These are phyloP conservation scores for Mycena amicta DNA, from an alignment of 768 basidiomycete species.

Conservation along the genomic window DNA sequence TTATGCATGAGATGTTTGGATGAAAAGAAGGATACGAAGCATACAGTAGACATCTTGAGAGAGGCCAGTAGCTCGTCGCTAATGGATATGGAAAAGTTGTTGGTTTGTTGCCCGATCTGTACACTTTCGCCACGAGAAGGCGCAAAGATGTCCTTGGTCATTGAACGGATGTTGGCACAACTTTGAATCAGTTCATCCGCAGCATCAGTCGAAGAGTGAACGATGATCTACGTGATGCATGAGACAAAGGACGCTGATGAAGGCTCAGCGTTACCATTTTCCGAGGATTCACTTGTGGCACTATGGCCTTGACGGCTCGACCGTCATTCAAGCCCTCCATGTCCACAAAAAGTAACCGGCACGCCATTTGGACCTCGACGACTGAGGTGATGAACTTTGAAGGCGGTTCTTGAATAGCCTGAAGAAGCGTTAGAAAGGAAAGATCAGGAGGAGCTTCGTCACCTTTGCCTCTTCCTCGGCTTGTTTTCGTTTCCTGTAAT, in stretches of 20 bases:
- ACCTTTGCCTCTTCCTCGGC: constrained; percentile 87
- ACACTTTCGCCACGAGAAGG: constrained; percentile 76
- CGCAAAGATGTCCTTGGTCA: constrained; percentile 91
- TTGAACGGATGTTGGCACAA: constrained; percentile 79
- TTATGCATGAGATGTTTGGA: not conserved
- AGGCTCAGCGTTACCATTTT: constrained; percentile 66
- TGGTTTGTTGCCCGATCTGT: constrained; percentile 94
- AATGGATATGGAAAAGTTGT: constrained; percentile 91
- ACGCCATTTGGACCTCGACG: constrained; percentile 79
- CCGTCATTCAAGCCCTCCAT: constrained; percentile 98
- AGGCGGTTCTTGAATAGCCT: constrained; percentile 80
- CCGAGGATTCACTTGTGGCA: constrained; percentile 93
- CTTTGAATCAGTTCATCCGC: constrained; percentile 77
- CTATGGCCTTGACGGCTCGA: constrained; percentile 93
- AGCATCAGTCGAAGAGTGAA: constrained; percentile 71
- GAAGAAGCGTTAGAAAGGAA: constrained; percentile 9
- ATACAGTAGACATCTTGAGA: constrained; percentile 83
- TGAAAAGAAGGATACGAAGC: constrained; percentile 31
- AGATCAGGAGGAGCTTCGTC: not conserved
- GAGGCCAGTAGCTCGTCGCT: constrained; percentile 84
- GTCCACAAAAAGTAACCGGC: constrained; percentile 88
- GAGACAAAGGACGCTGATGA: constrained; percentile 3
- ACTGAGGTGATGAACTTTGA: constrained; percentile 85
- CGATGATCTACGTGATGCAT: constrained; percentile 67
- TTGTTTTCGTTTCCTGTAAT: constrained; percentile 63